Conservation (phyloP, 768 basidiomycete species). For the Tylopilus subfusipes region DNA sequence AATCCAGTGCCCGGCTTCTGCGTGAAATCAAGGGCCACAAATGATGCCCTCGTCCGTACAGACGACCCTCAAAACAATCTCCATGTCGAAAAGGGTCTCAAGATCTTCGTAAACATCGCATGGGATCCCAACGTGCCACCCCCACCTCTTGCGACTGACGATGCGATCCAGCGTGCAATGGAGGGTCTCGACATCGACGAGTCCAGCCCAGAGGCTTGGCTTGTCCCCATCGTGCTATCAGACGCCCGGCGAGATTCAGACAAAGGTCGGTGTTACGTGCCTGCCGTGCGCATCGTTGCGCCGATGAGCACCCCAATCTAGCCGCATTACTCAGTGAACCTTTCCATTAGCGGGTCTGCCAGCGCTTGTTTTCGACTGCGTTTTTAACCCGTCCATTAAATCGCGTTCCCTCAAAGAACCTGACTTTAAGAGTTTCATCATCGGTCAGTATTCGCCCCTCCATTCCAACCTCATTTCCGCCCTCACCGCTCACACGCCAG, state of each 20-base stretch:
- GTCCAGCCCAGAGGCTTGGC: slow-evolving; percentile 44
- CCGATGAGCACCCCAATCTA: slow-evolving; percentile 1
- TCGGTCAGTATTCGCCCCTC: slow-evolving; percentile 41
- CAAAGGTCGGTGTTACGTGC: slow-evolving; percentile 50
- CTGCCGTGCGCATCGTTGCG: slow-evolving; percentile 7
- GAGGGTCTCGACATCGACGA: slow-evolving; percentile 44
- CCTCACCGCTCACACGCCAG: slow-evolving; percentile 34
- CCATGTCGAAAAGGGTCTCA: slow-evolving; percentile 44
- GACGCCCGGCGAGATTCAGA: slow-evolving; percentile 59
- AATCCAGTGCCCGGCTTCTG: slow-evolving; percentile 68
- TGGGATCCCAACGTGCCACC: slow-evolving; percentile 68
- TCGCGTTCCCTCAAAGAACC: slow-evolving; percentile 55
- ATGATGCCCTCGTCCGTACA: slow-evolving; percentile 33
- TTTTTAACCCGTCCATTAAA: slow-evolving; percentile 59
- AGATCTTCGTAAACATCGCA: slow-evolving; percentile 73
- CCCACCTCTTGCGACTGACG: slow-evolving; percentile 59
- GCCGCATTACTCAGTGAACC: neutral
- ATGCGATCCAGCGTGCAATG: slow-evolving; percentile 57
- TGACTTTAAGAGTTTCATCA: slow-evolving; percentile 65
- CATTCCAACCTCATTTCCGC: neutral
- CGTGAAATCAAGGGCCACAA: slow-evolving; percentile 53
- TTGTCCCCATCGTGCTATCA: slow-evolving; percentile 70
- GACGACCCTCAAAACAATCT: neutral
- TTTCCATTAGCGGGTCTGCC: slow-evolving; percentile 57
- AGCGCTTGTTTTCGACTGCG: slow-evolving; percentile 69